Conservation (phyloP, 1,284 basidiomycete species). For the Mycosarcoma maydis region DNA sequence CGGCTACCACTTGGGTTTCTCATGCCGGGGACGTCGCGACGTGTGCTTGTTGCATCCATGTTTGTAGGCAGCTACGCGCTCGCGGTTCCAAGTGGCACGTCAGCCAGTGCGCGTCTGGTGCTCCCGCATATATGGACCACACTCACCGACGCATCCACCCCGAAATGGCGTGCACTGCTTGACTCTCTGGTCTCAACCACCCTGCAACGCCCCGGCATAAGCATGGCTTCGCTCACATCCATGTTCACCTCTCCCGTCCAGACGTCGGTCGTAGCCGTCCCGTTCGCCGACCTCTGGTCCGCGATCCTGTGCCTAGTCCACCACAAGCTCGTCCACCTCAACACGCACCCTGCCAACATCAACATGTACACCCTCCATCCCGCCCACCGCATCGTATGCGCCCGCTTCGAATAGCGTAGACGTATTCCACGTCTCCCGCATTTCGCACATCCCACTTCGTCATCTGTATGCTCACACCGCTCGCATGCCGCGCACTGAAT, state of each 20-base stretch:
- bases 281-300: slow-evolving; percentile 17
- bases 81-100: neutral
- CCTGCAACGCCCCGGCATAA: slow-evolving; percentile 19
- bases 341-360: too few relatives aligned
- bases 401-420: slow-evolving; percentile 15
- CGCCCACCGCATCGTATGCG: slow-evolving; percentile 5
- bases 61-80: slow-evolving; percentile 10
- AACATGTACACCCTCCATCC: slow-evolving; percentile 14
- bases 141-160: slow-evolving; percentile 1
- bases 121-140: slow-evolving; percentile 36
- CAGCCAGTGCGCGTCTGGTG: neutral
- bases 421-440: too few relatives aligned
- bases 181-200: slow-evolving; percentile 3
- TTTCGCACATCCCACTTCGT: too few relatives aligned
- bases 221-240: slow-evolving; percentile 2
- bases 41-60: slow-evolving; percentile 7
- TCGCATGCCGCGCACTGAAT: too few relatives aligned
- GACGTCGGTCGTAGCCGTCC: slow-evolving; percentile 1
- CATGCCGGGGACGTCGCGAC: slow-evolving; percentile 1
- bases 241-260: slow-evolving; percentile 3
- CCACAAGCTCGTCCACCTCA: neutral
- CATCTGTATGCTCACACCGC: too few relatives aligned
- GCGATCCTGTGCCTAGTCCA: neutral
- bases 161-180: slow-evolving; percentile 12
- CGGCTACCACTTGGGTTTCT: slow-evolving; percentile 22